These are phyloP conservation scores for Choiromyces venosus DNA, from an alignment of 495 filamentous ascomycete genomes.

Conservation along the genomic window DNA sequence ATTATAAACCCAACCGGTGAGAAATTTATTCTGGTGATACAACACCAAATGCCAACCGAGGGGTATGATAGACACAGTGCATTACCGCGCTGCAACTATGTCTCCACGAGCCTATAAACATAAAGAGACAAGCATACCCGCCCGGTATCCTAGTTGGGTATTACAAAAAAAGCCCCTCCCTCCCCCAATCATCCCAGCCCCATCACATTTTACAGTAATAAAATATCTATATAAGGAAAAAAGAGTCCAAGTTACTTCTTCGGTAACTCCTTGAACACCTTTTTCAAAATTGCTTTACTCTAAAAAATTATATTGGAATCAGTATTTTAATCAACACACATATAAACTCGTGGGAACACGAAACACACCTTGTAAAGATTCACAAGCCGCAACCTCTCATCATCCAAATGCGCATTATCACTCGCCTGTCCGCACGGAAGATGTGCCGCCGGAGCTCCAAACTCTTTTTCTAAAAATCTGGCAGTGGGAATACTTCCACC, in stretches of 20 bases:
- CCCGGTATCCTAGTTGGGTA: background rate
- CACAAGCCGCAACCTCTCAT: conserved; percentile 77
- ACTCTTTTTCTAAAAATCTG: conserved; percentile 90
- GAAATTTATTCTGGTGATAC: background rate
- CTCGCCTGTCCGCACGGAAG: conserved; percentile 92
- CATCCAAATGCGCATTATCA: conserved; percentile 89
- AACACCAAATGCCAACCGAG: background rate
- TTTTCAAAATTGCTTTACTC: conserved; percentile 82
- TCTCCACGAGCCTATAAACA: conserved; percentile 7
- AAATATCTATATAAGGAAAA: background rate
- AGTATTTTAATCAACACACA: conserved; percentile 1
- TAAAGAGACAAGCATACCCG: background rate
- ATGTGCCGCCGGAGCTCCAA: conserved; percentile 85
- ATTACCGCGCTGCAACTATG: background rate
- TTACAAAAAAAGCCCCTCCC: background rate
- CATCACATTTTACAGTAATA: background rate
- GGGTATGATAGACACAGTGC: background rate
- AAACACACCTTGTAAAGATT: conserved; percentile 67
- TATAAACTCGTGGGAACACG: background rate
- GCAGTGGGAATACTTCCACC: conserved; percentile 92
- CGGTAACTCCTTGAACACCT: conserved; percentile 70
- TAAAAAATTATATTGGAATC: conserved; percentile 7
- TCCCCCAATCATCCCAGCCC: background rate
- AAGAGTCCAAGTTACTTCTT: conserved; percentile 44
- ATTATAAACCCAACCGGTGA: background rate